Base-by-base conservation (phyloP, 768 basidiomycete species). In the Russula sp. region DNA sequence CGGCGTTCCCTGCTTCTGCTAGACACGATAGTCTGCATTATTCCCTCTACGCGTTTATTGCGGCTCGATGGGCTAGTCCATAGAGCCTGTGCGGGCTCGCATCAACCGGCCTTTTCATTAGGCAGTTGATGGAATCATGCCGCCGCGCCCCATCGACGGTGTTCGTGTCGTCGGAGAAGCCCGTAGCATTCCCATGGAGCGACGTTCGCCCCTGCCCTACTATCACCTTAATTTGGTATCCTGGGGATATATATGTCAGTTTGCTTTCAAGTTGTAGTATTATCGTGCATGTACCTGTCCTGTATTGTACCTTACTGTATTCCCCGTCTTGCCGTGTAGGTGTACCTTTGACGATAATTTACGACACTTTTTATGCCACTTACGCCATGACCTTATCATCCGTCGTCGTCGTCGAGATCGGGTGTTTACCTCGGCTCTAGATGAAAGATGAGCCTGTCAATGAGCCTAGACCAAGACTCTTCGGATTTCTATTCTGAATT, bases 401-500 rank as follows among this genome's bases (percentile, higher is more conserved):
- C 20, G 6, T 44, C 42, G 3, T 44, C 42, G 13, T 1, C 16
- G 7, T 42, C 5, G 18, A 6, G 0, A 13, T 36, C 36, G 5
- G 38, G 5, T 40, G 5, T 40, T 16, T 40, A 18, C 40, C 40
- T 5, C 16, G 40, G n/a, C n/a, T n/a, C 40, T 18, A 0, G 16
- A 24, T 26, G 48, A 24, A 7, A 22, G 48, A 22, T 49, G n/a
- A 49, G 22, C 20, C 42, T 49, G 22, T 34, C 5, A 18, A 36
- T 53, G 57, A 44, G 20, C 24, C 3, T 30, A 6, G 42, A 65
- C 24, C 64, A 65, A 13, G 55, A 57, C 30, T 63, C 28, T 30
- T 30, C 62, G 5, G 62, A 57, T 26, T 63, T 63, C 6, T 42
- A 50, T n/a, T 65, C 67, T 55, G 51, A 59, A 40, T 20, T 62